Percentiles rank a stretch among this genome's conserved stretches.
phyloP scores from a whole-genome alignment of 371 early-diverging fungal genomes.

The Apophysomyces ossiformis region DNA sequence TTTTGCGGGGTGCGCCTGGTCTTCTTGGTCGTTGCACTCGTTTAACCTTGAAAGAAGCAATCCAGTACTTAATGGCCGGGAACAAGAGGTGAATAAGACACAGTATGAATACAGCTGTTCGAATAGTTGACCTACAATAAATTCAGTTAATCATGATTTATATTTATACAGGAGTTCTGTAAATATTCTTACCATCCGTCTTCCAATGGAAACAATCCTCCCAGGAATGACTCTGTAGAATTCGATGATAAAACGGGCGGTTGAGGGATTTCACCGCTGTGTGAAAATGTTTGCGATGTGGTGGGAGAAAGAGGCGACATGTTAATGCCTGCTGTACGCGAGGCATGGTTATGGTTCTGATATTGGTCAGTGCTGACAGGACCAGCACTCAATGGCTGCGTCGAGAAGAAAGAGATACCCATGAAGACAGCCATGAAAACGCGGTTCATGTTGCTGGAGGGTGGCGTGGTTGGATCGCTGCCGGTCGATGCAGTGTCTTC shows the following conservation, averaged over 20 bases:
- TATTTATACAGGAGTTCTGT: constrained; percentile 1
- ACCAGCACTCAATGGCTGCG: constrained; percentile 46
- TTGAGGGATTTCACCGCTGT: not conserved
- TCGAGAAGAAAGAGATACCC: constrained; percentile 48
- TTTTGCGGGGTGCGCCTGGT: constrained; percentile 14
- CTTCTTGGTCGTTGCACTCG: constrained; percentile 30
- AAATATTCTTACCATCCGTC: constrained; percentile 32
- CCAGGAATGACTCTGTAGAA: constrained; percentile 12
- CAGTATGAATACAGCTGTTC: constrained; percentile 36
- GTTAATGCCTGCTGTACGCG: constrained; percentile 34
- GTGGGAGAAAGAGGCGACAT: constrained; percentile 5
- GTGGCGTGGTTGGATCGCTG: constrained; percentile 35
- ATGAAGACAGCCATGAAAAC: constrained; percentile 54
- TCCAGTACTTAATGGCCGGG: constrained; percentile 30
- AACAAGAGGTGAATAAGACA: constrained; percentile 36
- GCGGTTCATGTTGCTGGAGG: constrained; percentile 30
- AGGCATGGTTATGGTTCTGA: constrained; percentile 43
- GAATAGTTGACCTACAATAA: constrained; percentile 26
- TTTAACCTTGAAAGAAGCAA: constrained; percentile 33
- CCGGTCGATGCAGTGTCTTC: constrained; percentile 38
- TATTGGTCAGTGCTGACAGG: constrained; percentile 36
- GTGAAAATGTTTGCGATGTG: not conserved
- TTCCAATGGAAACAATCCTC: constrained; percentile 28
- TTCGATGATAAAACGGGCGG: constrained; percentile 2
- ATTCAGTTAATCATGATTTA: not conserved